A percentile compares a stretch with the other conserved stretches of the same genome.
Evolutionary conservation across 192 early-diverging fungal genomes (phyloP).

Genomic region (Powellomyces hirtus): DNA sequence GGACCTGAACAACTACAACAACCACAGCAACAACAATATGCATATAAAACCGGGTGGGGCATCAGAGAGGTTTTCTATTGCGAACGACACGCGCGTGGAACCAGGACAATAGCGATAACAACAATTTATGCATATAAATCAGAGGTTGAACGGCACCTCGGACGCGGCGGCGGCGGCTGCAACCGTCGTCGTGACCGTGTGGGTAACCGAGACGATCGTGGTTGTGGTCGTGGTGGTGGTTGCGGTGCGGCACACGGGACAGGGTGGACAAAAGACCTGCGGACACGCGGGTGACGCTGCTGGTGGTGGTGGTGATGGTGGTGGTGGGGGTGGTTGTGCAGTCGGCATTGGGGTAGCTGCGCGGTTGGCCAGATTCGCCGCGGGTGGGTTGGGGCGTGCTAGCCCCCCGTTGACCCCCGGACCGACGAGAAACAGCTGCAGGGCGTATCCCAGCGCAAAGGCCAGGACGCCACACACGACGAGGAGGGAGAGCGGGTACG

Average conservation of each 20-base stretch:
- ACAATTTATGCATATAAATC: too few species aligned
- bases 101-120: too few species aligned
- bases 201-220: too few species aligned
- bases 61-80: too few species aligned
- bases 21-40: too few species aligned
- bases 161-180: background rate
- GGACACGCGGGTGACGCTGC: background rate
- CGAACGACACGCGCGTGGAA: too few species aligned
- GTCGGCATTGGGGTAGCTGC: background rate
- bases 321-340: background rate
- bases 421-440: background rate
- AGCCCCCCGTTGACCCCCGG: background rate
- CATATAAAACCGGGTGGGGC: too few species aligned
- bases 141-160: too few species aligned
- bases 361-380: background rate
- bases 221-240: background rate
- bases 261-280: conserved; percentile 1
- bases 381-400: background rate
- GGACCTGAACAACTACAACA: too few species aligned
- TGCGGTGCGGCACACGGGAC: background rate
- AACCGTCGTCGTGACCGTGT: background rate
- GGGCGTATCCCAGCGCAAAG: background rate
- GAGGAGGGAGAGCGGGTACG: background rate
- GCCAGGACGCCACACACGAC: background rate
- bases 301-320: background rate